Base-by-base conservation (phyloP, 129 eudicot species). In the Saposhnikovia divaricata region DNA sequence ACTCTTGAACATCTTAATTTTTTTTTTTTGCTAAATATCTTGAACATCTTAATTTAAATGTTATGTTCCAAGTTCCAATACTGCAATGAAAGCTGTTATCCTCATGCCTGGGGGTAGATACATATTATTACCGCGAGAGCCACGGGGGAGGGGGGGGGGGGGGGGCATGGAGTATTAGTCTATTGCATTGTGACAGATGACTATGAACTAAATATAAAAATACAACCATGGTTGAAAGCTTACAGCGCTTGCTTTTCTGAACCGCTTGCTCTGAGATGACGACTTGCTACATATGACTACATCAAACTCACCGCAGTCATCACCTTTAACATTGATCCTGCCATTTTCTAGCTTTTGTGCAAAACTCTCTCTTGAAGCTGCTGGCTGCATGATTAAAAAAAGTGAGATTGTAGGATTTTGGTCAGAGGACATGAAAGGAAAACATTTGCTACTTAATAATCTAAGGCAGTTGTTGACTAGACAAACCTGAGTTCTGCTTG, bases 181-280 rank as follows among this genome's bases (percentile, higher is more conserved):
- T 42, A 9, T 27, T 74, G 19, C 45, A 25, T 14, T 4, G n/a
- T 39, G n/a, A 16, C 18, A 19, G 74, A 69, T 38, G 21, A 12
- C 4, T 15, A 39, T 16, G 16, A 15, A 34, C 39, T 28, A 28
- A 68, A 9, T 68, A 34, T 14, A 53, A 63, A 44, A 39, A 13
- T 15, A 39, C 45, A 43, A 38, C 28, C 23, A 34, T 46, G 38
- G 45, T 53, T 63, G 65, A 43, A 59, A 80, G 78, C 79, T 25
- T 95, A 92, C 98, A 91, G 69, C 90, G 97, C 98, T 95, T 68
- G 98, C 87, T 91, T 92, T 95, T 85, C 97, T 85, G 55, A 77
- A 81, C 43, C 90, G 91, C 78, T 89, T 89, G 83, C 88, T 92
- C 76, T 89, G 90, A 68, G 88, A 85, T 42, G 90, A 81, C 83